These are phyloP conservation scores for Aquilaria malaccensis DNA, from an alignment of 345 rosid genomes.

Conservation along the genomic window DNA sequence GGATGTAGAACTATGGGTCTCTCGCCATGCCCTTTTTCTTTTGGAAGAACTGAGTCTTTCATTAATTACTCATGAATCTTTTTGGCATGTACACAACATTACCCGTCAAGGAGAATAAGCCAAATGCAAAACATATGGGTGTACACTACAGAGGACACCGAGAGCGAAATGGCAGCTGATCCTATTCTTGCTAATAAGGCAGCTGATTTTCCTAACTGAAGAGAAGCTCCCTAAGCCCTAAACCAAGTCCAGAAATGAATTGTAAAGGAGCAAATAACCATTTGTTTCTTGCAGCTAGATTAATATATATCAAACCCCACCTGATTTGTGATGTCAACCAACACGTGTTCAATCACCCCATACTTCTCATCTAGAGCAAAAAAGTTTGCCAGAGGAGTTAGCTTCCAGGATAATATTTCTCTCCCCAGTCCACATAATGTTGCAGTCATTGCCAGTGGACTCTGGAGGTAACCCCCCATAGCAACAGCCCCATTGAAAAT, in stretches of 20 bases:
- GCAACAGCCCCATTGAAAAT: slow-evolving; percentile 92
- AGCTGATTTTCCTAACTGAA: slow-evolving; percentile 25
- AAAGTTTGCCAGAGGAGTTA: slow-evolving; percentile 64
- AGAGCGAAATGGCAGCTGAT: no score
- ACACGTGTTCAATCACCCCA: slow-evolving; percentile 79
- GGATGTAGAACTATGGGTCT: no score
- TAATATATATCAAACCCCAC: slow-evolving; percentile 75
- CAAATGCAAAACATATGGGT: no score
- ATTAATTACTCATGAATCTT: no score
- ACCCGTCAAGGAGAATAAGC: no score
- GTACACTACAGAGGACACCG: no score
- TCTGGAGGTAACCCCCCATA: slow-evolving; percentile 93
- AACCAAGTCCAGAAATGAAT: slow-evolving; percentile 93
- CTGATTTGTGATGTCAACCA: slow-evolving; percentile 92
- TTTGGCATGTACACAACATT: no score
- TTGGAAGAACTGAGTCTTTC: no score
- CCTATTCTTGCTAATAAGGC: no score
- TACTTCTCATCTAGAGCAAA: slow-evolving; percentile 84
- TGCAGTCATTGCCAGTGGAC: slow-evolving; percentile 87
- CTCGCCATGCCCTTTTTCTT: no score
- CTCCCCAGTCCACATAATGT: slow-evolving; percentile 90
- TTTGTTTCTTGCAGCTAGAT: slow-evolving; percentile 85
- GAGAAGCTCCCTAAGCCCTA: slow-evolving; percentile 76
- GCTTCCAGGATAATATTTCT: slow-evolving; percentile 97
- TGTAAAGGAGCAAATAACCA: slow-evolving; percentile 94